These are phyloP conservation scores for Diaporthe humulicola DNA, from an alignment of 2,329 filamentous ascomycete genomes.

Conservation along the genomic window DNA sequence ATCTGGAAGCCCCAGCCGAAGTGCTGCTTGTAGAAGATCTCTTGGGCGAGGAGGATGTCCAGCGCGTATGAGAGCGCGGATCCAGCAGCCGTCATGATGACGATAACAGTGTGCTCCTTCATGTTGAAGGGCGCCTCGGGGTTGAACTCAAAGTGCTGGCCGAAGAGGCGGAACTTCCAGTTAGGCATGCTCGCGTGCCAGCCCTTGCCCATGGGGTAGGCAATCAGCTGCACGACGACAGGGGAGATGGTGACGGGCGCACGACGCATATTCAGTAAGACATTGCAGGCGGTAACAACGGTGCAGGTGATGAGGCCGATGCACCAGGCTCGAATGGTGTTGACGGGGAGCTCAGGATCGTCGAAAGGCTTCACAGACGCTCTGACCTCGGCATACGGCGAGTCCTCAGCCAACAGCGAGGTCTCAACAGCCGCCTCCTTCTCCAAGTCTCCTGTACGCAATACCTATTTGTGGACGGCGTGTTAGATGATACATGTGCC, in stretches of 20 bases:
- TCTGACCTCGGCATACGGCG: slow-evolving; percentile 66
- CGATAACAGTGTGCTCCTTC: slow-evolving; percentile 65
- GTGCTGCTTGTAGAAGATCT: slow-evolving; percentile 64
- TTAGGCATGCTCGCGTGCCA: slow-evolving; percentile 46
- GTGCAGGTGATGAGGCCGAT: slow-evolving; percentile 71
- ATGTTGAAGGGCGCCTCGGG: slow-evolving; percentile 57
- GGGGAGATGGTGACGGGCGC: slow-evolving; percentile 65
- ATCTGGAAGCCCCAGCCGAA: slow-evolving; percentile 72
- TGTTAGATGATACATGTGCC: neutral
- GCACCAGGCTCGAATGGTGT: slow-evolving; percentile 72
- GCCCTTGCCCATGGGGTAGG: slow-evolving; percentile 60
- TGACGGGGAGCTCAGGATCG: slow-evolving; percentile 65
- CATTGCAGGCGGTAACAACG: slow-evolving; percentile 68
- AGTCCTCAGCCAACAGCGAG: slow-evolving; percentile 65
- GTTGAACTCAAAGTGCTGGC: slow-evolving; percentile 52
- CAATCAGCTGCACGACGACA: slow-evolving; percentile 67
- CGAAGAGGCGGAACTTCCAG: slow-evolving; percentile 49
- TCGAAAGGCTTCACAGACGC: slow-evolving; percentile 60
- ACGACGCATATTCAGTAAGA: slow-evolving; percentile 63
- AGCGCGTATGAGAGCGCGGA: slow-evolving; percentile 52
- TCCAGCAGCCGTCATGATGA: slow-evolving; percentile 58
- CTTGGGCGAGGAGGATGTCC: slow-evolving; percentile 55
- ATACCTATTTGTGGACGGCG: slow-evolving; percentile 10
- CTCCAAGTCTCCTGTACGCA: slow-evolving; percentile 33
- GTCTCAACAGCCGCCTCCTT: slow-evolving; percentile 52